These are phyloP conservation scores for Paecilomyces fulvus DNA, from an alignment of 2,329 filamentous ascomycete genomes.

Conservation along the genomic window DNA sequence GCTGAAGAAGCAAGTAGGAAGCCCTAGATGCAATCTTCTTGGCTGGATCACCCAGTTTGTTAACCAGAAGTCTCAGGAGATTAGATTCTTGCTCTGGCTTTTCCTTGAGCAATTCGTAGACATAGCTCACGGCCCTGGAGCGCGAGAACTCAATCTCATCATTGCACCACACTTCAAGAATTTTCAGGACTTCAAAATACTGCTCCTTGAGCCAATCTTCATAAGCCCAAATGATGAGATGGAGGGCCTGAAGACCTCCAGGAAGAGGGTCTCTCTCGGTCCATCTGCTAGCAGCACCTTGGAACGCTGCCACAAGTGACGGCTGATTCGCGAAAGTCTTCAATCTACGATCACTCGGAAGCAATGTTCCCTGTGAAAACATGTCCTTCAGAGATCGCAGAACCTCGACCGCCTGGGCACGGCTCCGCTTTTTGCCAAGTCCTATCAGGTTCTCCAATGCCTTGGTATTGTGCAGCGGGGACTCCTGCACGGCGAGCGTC, in stretches of 20 bases:
- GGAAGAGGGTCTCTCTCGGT: slow-evolving; percentile 61
- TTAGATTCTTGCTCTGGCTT: slow-evolving; percentile 98
- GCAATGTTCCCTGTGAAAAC: slow-evolving; percentile 75
- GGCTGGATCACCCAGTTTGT: slow-evolving; percentile 91
- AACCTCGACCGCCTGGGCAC: slow-evolving; percentile 87
- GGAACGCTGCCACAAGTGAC: slow-evolving; percentile 61
- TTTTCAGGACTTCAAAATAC: slow-evolving; percentile 88
- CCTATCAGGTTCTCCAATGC: slow-evolving; percentile 76
- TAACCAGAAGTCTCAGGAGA: slow-evolving; percentile 78
- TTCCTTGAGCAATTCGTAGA: slow-evolving; percentile 84
- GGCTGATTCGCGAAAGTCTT: slow-evolving; percentile 73
- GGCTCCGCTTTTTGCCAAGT: slow-evolving; percentile 85
- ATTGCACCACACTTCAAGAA: slow-evolving; percentile 84
- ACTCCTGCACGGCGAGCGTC: slow-evolving; percentile 91
- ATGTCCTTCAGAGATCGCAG: slow-evolving; percentile 89
- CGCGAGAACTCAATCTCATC: slow-evolving; percentile 94
- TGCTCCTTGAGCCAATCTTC: slow-evolving; percentile 93
- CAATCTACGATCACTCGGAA: slow-evolving; percentile 75
- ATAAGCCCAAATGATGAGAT: slow-evolving; percentile 81
- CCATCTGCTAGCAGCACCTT: slow-evolving; percentile 58
- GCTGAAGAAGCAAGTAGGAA: slow-evolving; percentile 86
- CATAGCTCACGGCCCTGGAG: slow-evolving; percentile 77
- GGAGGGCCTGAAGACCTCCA: slow-evolving; percentile 61
- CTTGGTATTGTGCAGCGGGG: slow-evolving; percentile 84
- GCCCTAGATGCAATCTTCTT: slow-evolving; percentile 92